Evolutionary conservation across 2,329 filamentous ascomycete species (phyloP).

Genomic region (Xylogone sp.): DNA sequence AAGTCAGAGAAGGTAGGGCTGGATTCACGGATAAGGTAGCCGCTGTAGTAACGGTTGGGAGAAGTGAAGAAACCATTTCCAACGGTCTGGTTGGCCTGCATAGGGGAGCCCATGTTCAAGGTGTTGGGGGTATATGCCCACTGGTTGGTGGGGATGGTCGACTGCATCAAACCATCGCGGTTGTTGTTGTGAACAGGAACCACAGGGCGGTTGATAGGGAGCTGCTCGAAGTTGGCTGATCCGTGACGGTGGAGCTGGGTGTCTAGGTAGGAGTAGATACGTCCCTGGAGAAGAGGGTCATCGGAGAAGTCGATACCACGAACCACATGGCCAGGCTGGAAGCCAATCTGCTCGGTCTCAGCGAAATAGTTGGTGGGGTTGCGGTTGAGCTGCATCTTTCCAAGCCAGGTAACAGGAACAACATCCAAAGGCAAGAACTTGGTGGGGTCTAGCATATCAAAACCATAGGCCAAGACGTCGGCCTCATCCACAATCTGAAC

Average conservation of each 20-base stretch:
- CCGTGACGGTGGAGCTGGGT: conserved; percentile 47
- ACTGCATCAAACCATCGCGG: conserved; percentile 48
- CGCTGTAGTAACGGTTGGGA: conserved; percentile 36
- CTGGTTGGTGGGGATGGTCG: conserved; percentile 48
- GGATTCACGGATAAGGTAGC: conserved; percentile 38
- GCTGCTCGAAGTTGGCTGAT: conserved; percentile 45
- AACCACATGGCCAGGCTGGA: conserved; percentile 47
- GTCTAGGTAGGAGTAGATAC: conserved; percentile 43
- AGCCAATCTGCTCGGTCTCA: conserved; percentile 63
- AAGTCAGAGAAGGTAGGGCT: conserved; percentile 46
- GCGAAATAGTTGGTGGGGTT: conserved; percentile 55
- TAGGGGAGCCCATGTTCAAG: conserved; percentile 40
- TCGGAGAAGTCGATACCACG: conserved; percentile 45
- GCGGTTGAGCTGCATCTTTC: conserved; percentile 42
- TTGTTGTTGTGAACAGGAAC: conserved; percentile 50
- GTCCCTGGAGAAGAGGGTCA: conserved; percentile 42
- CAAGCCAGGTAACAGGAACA: conserved; percentile 46
- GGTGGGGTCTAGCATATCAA: background rate
- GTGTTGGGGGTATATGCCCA: conserved; percentile 48
- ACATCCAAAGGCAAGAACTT: conserved; percentile 27
- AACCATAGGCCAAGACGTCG: background rate
- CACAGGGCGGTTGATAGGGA: conserved; percentile 46
- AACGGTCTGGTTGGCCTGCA: conserved; percentile 44
- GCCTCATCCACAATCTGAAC: background rate
- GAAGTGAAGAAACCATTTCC: conserved; percentile 50